Base-by-base conservation (phyloP, 1,284 basidiomycete genomes). In the Peniophora sp. region DNA sequence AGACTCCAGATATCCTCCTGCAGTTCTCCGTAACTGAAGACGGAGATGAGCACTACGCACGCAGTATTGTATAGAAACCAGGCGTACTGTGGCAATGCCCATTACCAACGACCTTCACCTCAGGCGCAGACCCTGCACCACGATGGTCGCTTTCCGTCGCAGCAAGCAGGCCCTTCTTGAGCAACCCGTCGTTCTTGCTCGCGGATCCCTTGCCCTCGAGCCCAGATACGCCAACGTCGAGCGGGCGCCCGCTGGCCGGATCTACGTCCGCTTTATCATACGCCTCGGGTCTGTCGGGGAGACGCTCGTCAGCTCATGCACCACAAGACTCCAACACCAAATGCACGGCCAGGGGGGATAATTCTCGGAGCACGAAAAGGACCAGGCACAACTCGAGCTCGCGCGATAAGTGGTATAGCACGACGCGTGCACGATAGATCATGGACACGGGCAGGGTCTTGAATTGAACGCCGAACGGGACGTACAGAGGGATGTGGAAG, bases 401-500 rank as follows among this genome's bases (percentile, higher is more conserved):
- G n/a, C n/a, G n/a, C n/a, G n/a, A n/a, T n/a, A n/a, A n/a, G n/a
- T n/a, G n/a, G n/a, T n/a, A n/a, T n/a, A n/a, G n/a, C 46, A 41
- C 43, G 3, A n/a, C 49, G 42, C 34, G 23, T 36, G 20, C 37
- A 42, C n/a, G 12, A 36, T n/a, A n/a, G 37, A 39, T 55, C 64
- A 10, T 57, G 45, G 12, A 32, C 27, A 12, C 5, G 27, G 27
- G 12, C 12, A 32, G 27, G 27, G 12, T 5, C 5, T 5, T 12
- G 12, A 32, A 12, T 32, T 32, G 27, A 32, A 32, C 27, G 27
- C 27, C 27, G 27, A n/a, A n/a, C n/a, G n/a, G n/a, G n/a, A 80
- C 88, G n/a, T 66, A 91, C 74, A 96, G 62, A 42, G 93, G 93
- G 49, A 97, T 96, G 60, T 97, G 93, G 81, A 95, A 96, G 71